Evolutionary conservation across 371 early-diverging fungal species (phyloP).

Genomic region (Phascolomyces articulosus): DNA sequence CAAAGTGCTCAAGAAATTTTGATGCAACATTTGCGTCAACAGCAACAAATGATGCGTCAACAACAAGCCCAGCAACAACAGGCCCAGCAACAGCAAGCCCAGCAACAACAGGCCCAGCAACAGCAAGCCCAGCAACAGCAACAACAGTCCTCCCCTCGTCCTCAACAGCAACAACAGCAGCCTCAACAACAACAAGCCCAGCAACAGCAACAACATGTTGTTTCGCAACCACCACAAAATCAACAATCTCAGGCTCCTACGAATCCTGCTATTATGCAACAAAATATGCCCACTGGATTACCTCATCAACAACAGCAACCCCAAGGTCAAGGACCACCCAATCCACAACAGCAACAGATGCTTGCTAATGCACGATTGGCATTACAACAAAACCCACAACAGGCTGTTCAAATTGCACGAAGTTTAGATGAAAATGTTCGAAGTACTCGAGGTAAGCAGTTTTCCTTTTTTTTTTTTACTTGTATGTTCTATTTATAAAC

Average conservation of each 20-base stretch:
- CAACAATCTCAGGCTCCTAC: slow-evolving; percentile 15
- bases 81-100: slow-evolving; percentile 17
- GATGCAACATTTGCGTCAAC: slow-evolving; percentile 21
- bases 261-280: slow-evolving; percentile 13
- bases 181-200: slow-evolving; percentile 28
- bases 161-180: slow-evolving; percentile 27
- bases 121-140: slow-evolving; percentile 23
- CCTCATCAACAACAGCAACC: slow-evolving; percentile 22
- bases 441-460: slow-evolving; percentile 39
- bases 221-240: slow-evolving; percentile 17
- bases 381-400: slow-evolving; percentile 23
- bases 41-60: slow-evolving; percentile 22
- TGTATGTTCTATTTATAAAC: no score
- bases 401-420: slow-evolving; percentile 43
- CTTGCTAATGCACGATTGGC: not conserved
- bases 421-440: slow-evolving; percentile 50
- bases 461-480: not conserved
- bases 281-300: slow-evolving; percentile 11
- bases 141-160: slow-evolving; percentile 12
- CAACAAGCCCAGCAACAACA: slow-evolving; percentile 28
- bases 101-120: slow-evolving; percentile 20
- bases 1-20: slow-evolving; percentile 10
- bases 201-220: slow-evolving; percentile 27
- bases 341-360: slow-evolving; percentile 17
- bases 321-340: slow-evolving; percentile 7